Percentiles rank a stretch among this genome's conserved stretches.
Conservation (phyloP, 345 rosid genomes). For the Eucalyptus erythrocorys region DNA sequence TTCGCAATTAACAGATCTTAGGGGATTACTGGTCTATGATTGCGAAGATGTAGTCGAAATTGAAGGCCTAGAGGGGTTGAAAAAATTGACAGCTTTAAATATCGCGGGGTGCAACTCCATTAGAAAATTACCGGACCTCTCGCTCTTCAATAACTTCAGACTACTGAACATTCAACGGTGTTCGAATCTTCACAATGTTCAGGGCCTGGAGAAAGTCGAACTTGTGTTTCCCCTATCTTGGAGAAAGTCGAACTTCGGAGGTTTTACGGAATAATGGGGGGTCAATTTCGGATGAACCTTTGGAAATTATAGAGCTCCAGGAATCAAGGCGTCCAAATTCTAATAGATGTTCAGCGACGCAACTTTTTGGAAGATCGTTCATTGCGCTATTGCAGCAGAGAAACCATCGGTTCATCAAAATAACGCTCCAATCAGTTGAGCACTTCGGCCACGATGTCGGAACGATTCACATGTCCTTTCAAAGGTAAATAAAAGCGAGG, state of each 20-base stretch:
- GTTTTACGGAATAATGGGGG: background rate
- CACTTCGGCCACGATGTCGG: accelerated
- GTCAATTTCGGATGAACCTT: background rate
- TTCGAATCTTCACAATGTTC: too few species aligned
- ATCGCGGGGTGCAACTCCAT: accelerated
- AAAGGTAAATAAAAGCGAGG: background rate
- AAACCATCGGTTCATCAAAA: background rate
- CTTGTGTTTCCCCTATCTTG: accelerated
- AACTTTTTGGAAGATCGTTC: background rate
- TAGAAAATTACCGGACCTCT: too few species aligned
- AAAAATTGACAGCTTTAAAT: accelerated
- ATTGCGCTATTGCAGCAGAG: background rate
- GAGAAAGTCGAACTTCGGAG: too few species aligned
- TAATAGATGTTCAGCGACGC: accelerated
- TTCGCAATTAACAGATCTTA: accelerated
- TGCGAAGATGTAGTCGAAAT: accelerated
- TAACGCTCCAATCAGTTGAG: background rate
- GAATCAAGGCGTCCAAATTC: background rate
- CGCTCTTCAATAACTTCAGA: accelerated
- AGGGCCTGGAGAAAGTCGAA: accelerated
- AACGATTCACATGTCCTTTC: background rate
- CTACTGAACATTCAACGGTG: accelerated
- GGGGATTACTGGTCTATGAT: accelerated
- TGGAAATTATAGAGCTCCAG: background rate
- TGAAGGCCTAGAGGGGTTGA: accelerated